A percentile compares a stretch with the other conserved stretches of the same genome.
These are phyloP conservation scores for Talaromyces funiculosus DNA, from an alignment of 2,329 filamentous ascomycete genomes.

Conservation along the genomic window DNA sequence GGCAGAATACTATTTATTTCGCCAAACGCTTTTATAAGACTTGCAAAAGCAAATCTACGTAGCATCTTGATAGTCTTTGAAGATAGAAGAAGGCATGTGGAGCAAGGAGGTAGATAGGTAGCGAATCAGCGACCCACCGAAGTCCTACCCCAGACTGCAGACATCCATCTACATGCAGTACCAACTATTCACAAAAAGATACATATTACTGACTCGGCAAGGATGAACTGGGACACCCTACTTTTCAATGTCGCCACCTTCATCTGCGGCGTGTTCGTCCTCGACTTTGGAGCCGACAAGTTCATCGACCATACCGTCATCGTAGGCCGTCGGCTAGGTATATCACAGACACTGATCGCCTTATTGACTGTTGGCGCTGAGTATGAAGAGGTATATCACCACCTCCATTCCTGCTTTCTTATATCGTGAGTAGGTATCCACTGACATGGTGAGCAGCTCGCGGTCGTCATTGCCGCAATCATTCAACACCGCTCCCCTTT, in stretches of 20 bases:
- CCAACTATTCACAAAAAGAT: neutral
- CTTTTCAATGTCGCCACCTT: slow-evolving; percentile 35
- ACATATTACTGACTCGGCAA: too few relatives aligned
- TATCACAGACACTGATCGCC: slow-evolving; percentile 46
- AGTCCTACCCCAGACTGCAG: neutral
- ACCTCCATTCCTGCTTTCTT: too few relatives aligned
- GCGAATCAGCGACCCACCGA: neutral
- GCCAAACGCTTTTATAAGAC: too few relatives aligned
- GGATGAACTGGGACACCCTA: slow-evolving; percentile 29
- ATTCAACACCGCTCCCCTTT: slow-evolving; percentile 43
- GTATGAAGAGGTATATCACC: slow-evolving; percentile 48
- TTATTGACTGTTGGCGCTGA: slow-evolving; percentile 51
- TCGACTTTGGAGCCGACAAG: slow-evolving; percentile 49
- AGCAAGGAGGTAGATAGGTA: neutral
- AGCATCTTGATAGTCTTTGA: neutral
- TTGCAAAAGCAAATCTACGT: neutral
- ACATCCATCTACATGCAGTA: neutral
- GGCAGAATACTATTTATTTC: neutral
- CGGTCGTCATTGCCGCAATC: slow-evolving; percentile 46
- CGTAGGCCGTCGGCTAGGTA: slow-evolving; percentile 40
- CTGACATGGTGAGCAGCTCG: slow-evolving; percentile 32
- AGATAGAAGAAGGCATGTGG: neutral
- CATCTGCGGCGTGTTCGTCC: slow-evolving; percentile 43
- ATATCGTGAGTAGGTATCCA: neutral
- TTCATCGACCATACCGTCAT: slow-evolving; percentile 50